Percentiles rank a stretch among this genome's conserved stretches.
These are phyloP conservation scores for Penicillium capsulatum DNA, from an alignment of 2,329 filamentous ascomycete genomes.

Conservation along the genomic window DNA sequence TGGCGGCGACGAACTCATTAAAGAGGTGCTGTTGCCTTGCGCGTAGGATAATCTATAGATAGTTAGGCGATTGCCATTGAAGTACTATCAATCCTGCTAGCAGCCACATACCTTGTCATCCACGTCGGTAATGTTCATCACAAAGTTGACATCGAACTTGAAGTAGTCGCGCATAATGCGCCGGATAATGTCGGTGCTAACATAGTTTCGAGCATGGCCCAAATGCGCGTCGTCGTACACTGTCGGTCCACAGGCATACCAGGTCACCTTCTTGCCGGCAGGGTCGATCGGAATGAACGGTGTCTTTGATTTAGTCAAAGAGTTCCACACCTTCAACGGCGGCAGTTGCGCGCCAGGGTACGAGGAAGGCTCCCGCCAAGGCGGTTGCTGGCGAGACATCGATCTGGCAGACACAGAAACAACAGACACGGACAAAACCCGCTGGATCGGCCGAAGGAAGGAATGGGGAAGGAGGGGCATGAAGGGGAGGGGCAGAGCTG, in stretches of 20 bases:
- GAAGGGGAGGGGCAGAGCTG: constrained; percentile 20
- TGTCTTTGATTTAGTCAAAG: constrained; percentile 68
- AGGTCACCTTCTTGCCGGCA: constrained; percentile 64
- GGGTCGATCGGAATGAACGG: constrained; percentile 69
- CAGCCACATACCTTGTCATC: constrained; percentile 61
- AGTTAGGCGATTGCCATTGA: constrained; percentile 6
- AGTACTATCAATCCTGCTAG: background rate
- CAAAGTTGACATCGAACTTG: constrained; percentile 74
- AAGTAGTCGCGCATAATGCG: constrained; percentile 81
- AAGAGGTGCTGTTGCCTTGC: constrained; percentile 77
- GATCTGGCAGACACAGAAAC: constrained; percentile 15
- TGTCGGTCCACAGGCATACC: constrained; percentile 88
- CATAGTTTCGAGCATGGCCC: constrained; percentile 84
- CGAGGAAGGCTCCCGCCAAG: constrained; percentile 41
- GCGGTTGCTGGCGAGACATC: constrained; percentile 43
- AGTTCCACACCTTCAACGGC: constrained; percentile 74
- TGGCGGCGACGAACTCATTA: constrained; percentile 58
- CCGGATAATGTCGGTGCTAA: constrained; percentile 81
- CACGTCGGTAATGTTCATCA: constrained; percentile 90
- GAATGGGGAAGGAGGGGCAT: constrained; percentile 24
- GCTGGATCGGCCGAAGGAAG: constrained; percentile 13
- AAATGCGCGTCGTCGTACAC: constrained; percentile 79
- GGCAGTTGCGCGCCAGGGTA: constrained; percentile 40
- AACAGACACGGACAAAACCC: constrained; percentile 13
- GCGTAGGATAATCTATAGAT: constrained; percentile 55